Percentiles rank a stretch among this genome's conserved stretches.
Evolutionary conservation across 805 yeast species (phyloP).

Genomic region (Candida manassasensis): DNA sequence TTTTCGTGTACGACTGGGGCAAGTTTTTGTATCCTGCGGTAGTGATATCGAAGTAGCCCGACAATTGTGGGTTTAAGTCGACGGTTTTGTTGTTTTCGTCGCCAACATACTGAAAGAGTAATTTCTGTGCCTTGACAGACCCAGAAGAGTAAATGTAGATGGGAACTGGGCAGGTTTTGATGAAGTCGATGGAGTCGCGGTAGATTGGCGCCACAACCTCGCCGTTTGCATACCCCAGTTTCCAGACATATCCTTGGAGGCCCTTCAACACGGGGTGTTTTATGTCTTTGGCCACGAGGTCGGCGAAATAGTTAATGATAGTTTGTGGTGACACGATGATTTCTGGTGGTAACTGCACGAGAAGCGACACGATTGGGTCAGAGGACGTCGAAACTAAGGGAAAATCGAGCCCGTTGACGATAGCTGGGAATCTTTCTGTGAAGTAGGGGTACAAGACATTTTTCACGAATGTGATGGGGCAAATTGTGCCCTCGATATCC

Average conservation of each 20-base stretch:
- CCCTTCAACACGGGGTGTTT: conserved; percentile 75
- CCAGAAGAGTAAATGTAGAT: conserved; percentile 87
- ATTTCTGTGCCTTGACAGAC: conserved; percentile 78
- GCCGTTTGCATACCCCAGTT: conserved; percentile 71
- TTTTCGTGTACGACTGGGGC: conserved; percentile 51
- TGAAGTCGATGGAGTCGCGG: conserved; percentile 60
- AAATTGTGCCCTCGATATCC: conserved; percentile 90
- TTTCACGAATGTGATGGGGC: conserved; percentile 86
- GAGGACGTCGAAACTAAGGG: conserved; percentile 22
- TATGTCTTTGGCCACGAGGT: conserved; percentile 59
- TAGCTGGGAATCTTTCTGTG: conserved; percentile 41
- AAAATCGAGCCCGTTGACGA: conserved; percentile 25
- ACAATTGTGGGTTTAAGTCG: conserved; percentile 51
- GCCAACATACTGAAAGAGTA: conserved; percentile 62
- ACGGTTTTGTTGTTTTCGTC: conserved; percentile 19
- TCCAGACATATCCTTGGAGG: conserved; percentile 84
- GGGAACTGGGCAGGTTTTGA: conserved; percentile 26
- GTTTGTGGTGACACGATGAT: conserved; percentile 18
- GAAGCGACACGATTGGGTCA: conserved; percentile 24
- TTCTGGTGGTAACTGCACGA: conserved; percentile 45
- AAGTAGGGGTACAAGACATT: conserved; percentile 77
- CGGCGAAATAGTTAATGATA: conserved; percentile 45
- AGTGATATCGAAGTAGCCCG: conserved; percentile 79
- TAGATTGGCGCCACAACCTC: conserved; percentile 74
- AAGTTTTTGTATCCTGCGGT: conserved; percentile 74